A percentile compares a stretch with the other conserved stretches of the same genome.
Conservation (phyloP, 768 basidiomycete species). For the Tricholoma sp. region DNA sequence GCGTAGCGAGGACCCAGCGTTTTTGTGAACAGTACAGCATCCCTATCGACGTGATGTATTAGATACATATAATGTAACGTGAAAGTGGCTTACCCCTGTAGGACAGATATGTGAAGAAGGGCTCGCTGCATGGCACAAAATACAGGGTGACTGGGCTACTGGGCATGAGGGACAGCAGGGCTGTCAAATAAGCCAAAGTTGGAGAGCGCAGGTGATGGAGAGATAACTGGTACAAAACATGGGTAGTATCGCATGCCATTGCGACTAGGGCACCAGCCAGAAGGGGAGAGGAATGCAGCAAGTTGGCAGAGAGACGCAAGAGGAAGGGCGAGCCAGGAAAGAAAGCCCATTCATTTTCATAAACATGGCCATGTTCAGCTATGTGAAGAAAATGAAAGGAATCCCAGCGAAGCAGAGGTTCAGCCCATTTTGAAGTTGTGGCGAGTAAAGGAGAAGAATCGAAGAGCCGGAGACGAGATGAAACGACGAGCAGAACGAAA, state of each 20-base stretch:
- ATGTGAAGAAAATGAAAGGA: conserved; percentile 73
- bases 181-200: conserved; percentile 54
- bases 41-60: conserved; percentile 29
- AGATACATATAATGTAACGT: neutral
- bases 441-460: conserved; percentile 32
- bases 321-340: conserved; percentile 63
- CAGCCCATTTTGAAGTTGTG: conserved; percentile 6
- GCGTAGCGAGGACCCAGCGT: conserved; percentile 51
- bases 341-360: conserved; percentile 89
- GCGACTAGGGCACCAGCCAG: conserved; percentile 32
- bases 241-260: conserved; percentile 36
- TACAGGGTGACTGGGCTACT: conserved; percentile 75
- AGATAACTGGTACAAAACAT: conserved; percentile 20
- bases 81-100: conserved; percentile 53
- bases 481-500: conserved; percentile 22
- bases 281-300: conserved; percentile 24
- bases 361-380: conserved; percentile 49
- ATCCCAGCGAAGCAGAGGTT: conserved; percentile 77
- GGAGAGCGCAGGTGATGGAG: conserved; percentile 52
- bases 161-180: conserved; percentile 69
- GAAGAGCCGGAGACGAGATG: conserved; percentile 27
- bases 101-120: conserved; percentile 79
- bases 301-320: conserved; percentile 29
- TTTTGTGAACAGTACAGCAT: conserved; percentile 51
- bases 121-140: conserved; percentile 76